A percentile compares a stretch with the other conserved stretches of the same genome.
Conservation (phyloP, 1,139 yeast species). For the Waltiozyma sp. region DNA sequence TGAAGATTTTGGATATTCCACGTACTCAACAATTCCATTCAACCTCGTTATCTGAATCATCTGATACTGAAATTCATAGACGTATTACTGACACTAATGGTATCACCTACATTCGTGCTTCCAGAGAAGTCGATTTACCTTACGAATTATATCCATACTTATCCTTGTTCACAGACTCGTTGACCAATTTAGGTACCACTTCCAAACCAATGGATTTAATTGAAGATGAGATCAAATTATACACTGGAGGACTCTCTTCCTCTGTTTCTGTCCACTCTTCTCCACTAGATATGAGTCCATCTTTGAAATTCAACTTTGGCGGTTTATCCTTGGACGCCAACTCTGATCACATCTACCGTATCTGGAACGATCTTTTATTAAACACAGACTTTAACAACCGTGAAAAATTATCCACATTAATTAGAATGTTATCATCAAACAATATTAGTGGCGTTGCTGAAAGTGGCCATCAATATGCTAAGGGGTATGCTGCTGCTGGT, state of each 20-base stretch:
- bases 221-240: constrained; percentile 72
- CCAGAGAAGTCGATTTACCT: constrained; percentile 47
- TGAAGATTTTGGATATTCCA: constrained; percentile 63
- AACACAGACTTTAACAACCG: constrained; percentile 55
- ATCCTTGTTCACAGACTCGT: constrained; percentile 68
- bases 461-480: constrained; percentile 80
- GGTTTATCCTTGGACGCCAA: constrained; percentile 73
- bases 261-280: constrained; percentile 45
- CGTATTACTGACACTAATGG: constrained; percentile 66
- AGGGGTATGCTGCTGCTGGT: constrained; percentile 53
- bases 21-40: constrained; percentile 36
- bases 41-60: constrained; percentile 22
- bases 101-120: constrained; percentile 55
- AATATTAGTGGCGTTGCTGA: constrained; percentile 74
- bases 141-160: constrained; percentile 51
- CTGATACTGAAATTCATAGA: constrained; percentile 21
- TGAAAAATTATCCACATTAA: constrained; percentile 61
- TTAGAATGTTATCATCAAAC: constrained; percentile 68
- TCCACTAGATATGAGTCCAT: constrained; percentile 28
- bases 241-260: constrained; percentile 77
- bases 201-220: constrained; percentile 62
- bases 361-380: constrained; percentile 59
- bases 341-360: constrained; percentile 42
- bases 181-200: constrained; percentile 77
- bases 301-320: constrained; percentile 41